Conservation (phyloP, 2,329 filamentous ascomycete species). For the Penicillium aurantiogriseum region DNA sequence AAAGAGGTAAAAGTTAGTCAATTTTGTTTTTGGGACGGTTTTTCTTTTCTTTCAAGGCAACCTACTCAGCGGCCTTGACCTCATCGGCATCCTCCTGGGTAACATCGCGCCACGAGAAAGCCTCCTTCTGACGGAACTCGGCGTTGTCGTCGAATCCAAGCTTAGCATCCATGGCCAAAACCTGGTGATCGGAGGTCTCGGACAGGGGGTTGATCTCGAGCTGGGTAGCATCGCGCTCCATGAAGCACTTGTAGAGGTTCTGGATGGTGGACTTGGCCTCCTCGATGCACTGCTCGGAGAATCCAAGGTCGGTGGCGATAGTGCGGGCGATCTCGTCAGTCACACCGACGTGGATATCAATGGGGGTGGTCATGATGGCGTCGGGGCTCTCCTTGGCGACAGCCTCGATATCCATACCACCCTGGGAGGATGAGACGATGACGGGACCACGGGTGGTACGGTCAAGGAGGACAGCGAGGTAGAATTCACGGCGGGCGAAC, state of each 20-base stretch:
- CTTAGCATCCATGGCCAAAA: constrained; percentile 99
- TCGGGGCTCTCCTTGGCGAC: constrained; percentile 97
- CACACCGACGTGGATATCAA: constrained; percentile 92
- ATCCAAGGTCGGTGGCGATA: constrained; percentile 89
- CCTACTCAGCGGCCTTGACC: constrained; percentile 87
- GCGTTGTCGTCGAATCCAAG: constrained; percentile 99
- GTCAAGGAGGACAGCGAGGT: constrained; percentile 98
- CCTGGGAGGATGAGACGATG: constrained; percentile 96
- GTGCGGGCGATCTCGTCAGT: constrained; percentile 90
- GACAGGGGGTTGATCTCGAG: constrained; percentile 99
- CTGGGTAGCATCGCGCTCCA: constrained; percentile 97
- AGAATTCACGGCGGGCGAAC: constrained; percentile 98
- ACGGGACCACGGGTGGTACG: constrained; percentile 85
- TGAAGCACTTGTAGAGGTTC: constrained; percentile 98
- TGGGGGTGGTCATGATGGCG: constrained; percentile 88
- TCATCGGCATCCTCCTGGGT: constrained; percentile 97
- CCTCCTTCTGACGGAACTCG: constrained; percentile 94
- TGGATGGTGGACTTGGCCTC: constrained; percentile 95
- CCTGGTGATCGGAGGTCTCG: constrained; percentile 96
- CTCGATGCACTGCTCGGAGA: constrained; percentile 96
- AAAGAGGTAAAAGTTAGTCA: neutral
- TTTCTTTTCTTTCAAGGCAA: neutral
- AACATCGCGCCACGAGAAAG: constrained; percentile 90
- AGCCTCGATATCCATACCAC: constrained; percentile 98
- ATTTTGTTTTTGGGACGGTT: neutral